These are phyloP conservation scores for Ophiocordyceps camponoti-saundersi DNA, from an alignment of 2,329 filamentous ascomycete genomes.

Conservation along the genomic window DNA sequence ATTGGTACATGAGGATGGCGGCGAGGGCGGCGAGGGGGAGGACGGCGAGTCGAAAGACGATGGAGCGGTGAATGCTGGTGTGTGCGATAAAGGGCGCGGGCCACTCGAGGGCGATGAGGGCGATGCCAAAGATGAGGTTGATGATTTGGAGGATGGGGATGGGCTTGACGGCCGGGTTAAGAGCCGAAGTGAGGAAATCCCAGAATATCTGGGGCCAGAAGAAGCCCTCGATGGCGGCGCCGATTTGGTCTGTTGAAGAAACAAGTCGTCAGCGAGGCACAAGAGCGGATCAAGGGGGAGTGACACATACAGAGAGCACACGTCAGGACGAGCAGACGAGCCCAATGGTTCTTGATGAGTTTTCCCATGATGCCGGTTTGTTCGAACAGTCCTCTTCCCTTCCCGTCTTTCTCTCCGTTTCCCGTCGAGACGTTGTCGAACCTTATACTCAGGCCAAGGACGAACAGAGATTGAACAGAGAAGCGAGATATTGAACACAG, in stretches of 20 bases:
- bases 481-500: constrained; percentile 16
- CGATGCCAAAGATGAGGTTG: constrained; percentile 68
- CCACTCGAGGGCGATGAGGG: constrained; percentile 81
- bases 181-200: constrained; percentile 85
- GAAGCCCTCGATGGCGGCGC: constrained; percentile 68
- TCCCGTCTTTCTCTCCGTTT: constrained; percentile 2
- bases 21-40: constrained; percentile 64
- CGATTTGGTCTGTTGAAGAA: constrained; percentile 57
- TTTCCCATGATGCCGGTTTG: constrained; percentile 55
- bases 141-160: constrained; percentile 78
- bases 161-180: constrained; percentile 74
- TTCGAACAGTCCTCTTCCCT: neutral
- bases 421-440: neutral
- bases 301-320: constrained; percentile 52
- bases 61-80: constrained; percentile 63
- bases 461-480: neutral
- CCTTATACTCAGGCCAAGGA: neutral
- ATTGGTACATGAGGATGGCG: constrained; percentile 73
- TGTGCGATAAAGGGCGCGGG: constrained; percentile 66
- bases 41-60: constrained; percentile 70
- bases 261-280: constrained; percentile 9
- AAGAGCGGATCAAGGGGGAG: neutral
- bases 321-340: constrained; percentile 78
- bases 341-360: constrained; percentile 99
- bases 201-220: constrained; percentile 99